phyloP scores from a whole-genome alignment of 2,329 filamentous ascomycete species.

The Coniochaeta sp. region DNA sequence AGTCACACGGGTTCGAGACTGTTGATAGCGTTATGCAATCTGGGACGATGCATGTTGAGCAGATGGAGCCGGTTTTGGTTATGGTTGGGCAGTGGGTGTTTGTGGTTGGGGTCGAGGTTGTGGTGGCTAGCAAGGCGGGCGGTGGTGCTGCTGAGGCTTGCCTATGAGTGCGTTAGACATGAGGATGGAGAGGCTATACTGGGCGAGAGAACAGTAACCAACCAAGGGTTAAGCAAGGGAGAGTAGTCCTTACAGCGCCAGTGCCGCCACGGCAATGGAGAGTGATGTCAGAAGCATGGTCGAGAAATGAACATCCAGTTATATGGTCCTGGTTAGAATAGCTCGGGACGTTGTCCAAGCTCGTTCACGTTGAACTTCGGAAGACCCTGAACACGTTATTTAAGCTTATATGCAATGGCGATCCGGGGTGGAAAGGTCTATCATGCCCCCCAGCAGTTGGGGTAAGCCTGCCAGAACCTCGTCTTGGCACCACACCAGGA shows the following conservation, averaged over 20 bases:
- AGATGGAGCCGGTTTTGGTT: constrained; percentile 7
- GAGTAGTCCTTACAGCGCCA: not conserved
- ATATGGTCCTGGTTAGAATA: no score
- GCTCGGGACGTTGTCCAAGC: no score
- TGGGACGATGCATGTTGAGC: constrained; percentile 1
- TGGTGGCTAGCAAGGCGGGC: not conserved
- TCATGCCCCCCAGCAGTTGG: not conserved
- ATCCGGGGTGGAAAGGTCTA: not conserved
- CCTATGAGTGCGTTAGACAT: no score
- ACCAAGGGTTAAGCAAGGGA: not conserved
- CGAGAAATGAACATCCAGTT: no score
- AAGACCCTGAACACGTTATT: not conserved
- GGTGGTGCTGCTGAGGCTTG: not conserved
- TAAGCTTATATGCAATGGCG: not conserved
- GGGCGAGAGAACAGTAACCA: not conserved
- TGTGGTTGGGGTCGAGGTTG: not conserved
- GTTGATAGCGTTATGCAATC: constrained; percentile 3
- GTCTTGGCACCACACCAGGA: not conserved
- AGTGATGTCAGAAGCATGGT: not conserved
- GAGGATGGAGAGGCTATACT: no score
- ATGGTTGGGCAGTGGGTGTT: constrained; percentile 7
- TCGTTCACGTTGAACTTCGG: not conserved
- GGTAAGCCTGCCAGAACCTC: not conserved
- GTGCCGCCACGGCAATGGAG: not conserved
- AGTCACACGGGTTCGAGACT: constrained; percentile 7